A percentile compares a stretch with the other conserved stretches of the same genome.
Evolutionary conservation across 1,284 basidiomycete genomes (phyloP).

Genomic region (Lentinula novae-zelandiae): DNA sequence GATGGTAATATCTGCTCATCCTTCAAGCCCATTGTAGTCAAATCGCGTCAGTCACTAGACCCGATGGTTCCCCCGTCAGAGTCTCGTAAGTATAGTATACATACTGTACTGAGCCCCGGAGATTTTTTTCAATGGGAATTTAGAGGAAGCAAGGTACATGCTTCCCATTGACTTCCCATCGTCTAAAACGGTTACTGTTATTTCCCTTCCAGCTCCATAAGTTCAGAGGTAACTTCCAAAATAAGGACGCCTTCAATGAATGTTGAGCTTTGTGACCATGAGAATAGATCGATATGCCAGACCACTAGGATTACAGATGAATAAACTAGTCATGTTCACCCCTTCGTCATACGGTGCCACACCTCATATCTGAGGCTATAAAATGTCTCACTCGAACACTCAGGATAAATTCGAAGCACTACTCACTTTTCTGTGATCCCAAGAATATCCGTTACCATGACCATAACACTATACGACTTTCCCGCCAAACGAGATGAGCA

Average conservation of each 20-base stretch:
- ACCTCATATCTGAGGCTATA: background rate
- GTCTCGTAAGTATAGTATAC: too few relatives aligned
- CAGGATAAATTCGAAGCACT: too few relatives aligned
- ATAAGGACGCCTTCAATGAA: background rate
- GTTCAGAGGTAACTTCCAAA: background rate
- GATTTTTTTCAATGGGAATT: too few relatives aligned
- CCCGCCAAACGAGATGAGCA: slow-evolving; percentile 10
- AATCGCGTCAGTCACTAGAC: too few relatives aligned
- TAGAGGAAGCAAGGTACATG: too few relatives aligned
- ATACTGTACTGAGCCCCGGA: too few relatives aligned
- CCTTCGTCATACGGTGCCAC: background rate
- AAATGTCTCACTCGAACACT: background rate
- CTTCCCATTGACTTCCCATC: too few relatives aligned
- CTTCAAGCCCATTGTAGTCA: too few relatives aligned
- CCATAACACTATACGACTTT: slow-evolving; percentile 23
- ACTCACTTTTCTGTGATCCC: background rate
- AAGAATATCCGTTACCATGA: background rate
- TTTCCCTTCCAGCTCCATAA: too few relatives aligned
- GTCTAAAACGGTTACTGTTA: too few relatives aligned
- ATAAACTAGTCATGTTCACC: background rate
- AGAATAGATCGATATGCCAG: background rate
- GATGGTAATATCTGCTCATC: too few relatives aligned
- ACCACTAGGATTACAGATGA: background rate
- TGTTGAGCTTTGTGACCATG: background rate
- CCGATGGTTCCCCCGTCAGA: too few relatives aligned